Evolutionary conservation across 495 filamentous ascomycete species (phyloP), one percentile per base, ranked within the genome.

Genomic region (Entonaema liquescens): DNA sequence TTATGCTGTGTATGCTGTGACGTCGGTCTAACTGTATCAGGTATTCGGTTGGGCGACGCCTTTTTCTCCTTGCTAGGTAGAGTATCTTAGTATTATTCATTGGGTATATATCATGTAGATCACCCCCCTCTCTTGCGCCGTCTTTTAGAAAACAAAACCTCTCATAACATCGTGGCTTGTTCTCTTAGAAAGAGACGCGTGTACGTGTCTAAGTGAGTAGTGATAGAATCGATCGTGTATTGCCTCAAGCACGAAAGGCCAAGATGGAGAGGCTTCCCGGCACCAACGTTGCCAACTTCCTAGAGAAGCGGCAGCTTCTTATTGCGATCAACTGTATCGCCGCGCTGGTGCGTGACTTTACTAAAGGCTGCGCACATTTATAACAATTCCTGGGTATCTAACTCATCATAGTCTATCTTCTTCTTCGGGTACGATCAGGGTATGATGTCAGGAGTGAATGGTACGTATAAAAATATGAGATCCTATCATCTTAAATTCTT

Each of bases 401-500:
- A 71, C 44, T 19, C 23, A 9, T 12, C 19, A 26, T 59, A 72
- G 69, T 72, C 69, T 33, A 72, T 72, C 28, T 72, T 72, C 59
- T 72, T 72, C 35, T 72, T 72, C 19, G 72, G 59, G n/a, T 91
- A 90, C 76, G 88, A 90, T 65, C 88, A 90, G 74, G 90, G 91
- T 62, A 87, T 93, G 84, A 93, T 92, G 89, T 86, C 88, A 19
- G 90, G 91, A 52, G 91, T 93, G 7, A 92, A 92, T 75, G 26
- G 26, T 53, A 53, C 12, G 49, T 53, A 28, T 26, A 52, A 17
- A 9, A 28, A 28, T 5, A n/a, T 28, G 25, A 53, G 26, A 29
- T 28, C 13, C 29, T 26, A 6, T 17, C n/a, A 53, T 29, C 13
- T 12, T 1, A 53, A 53, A n/a, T 0, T 44, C 11, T 17, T 21